Evolutionary conservation across 352 stramenopile genomes (phyloP).

Genomic region (Phytopythium cucurbitacearum): DNA sequence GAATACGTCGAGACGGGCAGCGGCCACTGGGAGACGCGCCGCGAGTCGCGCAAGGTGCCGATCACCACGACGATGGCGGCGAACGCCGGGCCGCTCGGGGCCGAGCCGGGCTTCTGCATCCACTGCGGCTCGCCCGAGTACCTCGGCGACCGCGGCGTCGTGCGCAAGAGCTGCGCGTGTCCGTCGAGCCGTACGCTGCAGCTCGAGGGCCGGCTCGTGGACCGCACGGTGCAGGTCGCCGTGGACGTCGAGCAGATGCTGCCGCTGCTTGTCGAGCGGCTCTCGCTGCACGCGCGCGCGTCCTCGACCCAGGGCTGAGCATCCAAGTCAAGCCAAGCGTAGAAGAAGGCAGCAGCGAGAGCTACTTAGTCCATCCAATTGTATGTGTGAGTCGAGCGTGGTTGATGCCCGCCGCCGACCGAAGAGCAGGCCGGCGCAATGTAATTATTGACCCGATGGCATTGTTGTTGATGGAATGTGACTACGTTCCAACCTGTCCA

Average conservation of each 20-base stretch:
- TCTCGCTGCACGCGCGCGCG: conserved; percentile 18
- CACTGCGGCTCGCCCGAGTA: conserved; percentile 39
- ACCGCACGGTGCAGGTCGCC: conserved; percentile 10
- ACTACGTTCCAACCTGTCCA: no score
- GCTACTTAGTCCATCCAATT: no score
- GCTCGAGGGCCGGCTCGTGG: conserved; percentile 9
- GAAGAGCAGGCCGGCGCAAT: no score
- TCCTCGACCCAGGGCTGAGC: background rate
- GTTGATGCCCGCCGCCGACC: no score
- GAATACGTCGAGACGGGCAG: conserved; percentile 59
- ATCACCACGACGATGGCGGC: conserved; percentile 16
- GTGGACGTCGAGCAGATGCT: conserved; percentile 20
- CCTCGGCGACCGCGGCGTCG: conserved; percentile 31
- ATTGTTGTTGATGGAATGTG: no score
- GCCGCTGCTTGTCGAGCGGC: conserved; percentile 19
- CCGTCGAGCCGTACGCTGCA: conserved; percentile 5
- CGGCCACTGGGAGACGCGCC: conserved; percentile 59
- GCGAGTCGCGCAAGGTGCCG: conserved; percentile 6
- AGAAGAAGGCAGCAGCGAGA: no score
- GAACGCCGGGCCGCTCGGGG: conserved; percentile 7
- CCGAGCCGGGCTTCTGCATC: conserved; percentile 29
- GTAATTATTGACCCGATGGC: no score
- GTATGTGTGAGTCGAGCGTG: no score
- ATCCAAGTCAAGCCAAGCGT: background rate
- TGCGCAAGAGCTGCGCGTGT: conserved; percentile 46